Evolutionary conservation across 164 flowering plant species (phyloP).

Genomic region (Vitis labrusca): DNA sequence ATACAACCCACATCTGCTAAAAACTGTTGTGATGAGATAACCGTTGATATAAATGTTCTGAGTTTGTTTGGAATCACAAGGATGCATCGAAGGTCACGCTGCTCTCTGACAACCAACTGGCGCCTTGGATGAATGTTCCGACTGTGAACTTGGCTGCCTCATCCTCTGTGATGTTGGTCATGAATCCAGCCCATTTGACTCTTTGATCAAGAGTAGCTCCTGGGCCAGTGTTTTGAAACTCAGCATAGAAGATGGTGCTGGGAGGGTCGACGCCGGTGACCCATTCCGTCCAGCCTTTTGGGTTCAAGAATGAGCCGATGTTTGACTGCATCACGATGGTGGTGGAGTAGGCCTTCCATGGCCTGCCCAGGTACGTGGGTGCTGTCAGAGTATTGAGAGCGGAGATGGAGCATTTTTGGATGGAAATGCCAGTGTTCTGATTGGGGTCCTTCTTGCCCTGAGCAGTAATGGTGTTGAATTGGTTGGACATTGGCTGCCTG

Average conservation of each 20-base stretch:
- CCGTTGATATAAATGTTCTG: too few relatives aligned
- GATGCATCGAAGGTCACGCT: constrained; percentile 28
- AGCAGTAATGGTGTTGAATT: constrained; percentile 74
- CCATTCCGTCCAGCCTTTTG: constrained; percentile 72
- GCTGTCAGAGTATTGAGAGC: constrained; percentile 41
- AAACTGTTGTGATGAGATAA: too few relatives aligned
- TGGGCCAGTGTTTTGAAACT: constrained; percentile 73
- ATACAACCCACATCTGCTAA: too few relatives aligned
- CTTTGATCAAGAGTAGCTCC: constrained; percentile 46
- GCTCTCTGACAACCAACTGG: constrained; percentile 48
- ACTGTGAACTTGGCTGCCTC: constrained; percentile 55
- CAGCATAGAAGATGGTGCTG: constrained; percentile 62
- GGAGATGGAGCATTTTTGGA: constrained; percentile 48
- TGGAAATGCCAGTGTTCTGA: constrained; percentile 70
- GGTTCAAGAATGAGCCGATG: constrained; percentile 48
- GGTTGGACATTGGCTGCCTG: constrained; percentile 58
- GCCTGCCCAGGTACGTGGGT: constrained; percentile 71
- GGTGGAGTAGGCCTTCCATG: constrained; percentile 78
- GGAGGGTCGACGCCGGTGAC: constrained; percentile 43
- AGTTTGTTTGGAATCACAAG: constrained; percentile 18
- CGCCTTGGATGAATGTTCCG: constrained; percentile 47
- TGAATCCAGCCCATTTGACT: constrained; percentile 78
- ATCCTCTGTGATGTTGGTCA: constrained; percentile 26
- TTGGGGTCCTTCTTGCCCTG: constrained; percentile 76
- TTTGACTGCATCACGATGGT: constrained; percentile 67